Base-by-base conservation (phyloP, 176 grass and related monocot species). In the Neostapfia colusana region DNA sequence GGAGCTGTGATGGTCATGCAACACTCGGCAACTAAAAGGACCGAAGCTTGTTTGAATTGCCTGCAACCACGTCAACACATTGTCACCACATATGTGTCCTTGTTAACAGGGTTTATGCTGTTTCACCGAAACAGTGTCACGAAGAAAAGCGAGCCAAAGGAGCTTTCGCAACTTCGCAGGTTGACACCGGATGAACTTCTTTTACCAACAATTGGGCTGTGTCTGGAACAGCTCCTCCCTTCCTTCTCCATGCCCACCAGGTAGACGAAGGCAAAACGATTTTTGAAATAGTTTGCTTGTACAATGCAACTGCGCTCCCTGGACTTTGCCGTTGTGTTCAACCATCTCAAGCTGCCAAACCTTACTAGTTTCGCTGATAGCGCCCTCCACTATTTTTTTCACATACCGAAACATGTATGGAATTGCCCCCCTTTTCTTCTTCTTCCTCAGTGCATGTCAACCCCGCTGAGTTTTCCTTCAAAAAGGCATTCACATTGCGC, bases 301-400 rank as follows among this genome's bases (percentile, higher is more conserved):
- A 64, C 43, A 65, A 24, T 59, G 37, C 61, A 51, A 65, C 75
- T 77, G 71, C 76, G 64, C 38, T 17, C 13, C 48, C 46, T 10
- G 10, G 55, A 25, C 56, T 20, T 15, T 37, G 21, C 57, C 9
- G 24, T 65, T 72, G 48, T 18, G 64, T 88, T 88, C 81, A 88
- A 84, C 80, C 81, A 84, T 88, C 69, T 88, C 86, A 88, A 88
- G 86, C 86, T 84, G 86, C 81, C 86, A 76, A 84, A 88, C 86
- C 76, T 81, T 36, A 71, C 76, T 71, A 25, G 71, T 81, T 81
- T 80, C 76, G 81, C 77, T 65, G 86, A 88, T 71, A 81, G 81
- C 77, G 48, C 81, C 86, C 46, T 88, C 81, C 86, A 84, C 71
- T 70, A 80, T 69, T 70, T 80, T 80, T 80, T 60, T 50, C 21